Conservation (phyloP, 2,329 filamentous ascomycete genomes). For the Chalaropsis ovoidea region DNA sequence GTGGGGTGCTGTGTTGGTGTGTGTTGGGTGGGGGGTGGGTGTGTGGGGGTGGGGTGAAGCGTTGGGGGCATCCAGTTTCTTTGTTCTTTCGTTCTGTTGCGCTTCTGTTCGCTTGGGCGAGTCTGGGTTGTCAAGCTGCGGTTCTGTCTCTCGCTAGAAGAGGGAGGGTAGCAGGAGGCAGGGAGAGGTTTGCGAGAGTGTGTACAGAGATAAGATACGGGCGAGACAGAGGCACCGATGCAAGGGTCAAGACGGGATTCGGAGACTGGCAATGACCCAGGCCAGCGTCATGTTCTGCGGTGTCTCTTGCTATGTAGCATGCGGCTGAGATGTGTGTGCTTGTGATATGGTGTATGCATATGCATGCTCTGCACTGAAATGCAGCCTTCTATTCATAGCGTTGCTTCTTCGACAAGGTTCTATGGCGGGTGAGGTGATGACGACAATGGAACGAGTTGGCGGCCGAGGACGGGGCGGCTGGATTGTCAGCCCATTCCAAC, state of each 20-base stretch:
- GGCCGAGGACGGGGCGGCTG: background rate
- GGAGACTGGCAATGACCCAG: no score
- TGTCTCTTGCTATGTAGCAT: background rate
- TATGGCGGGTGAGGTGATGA: background rate
- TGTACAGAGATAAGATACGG: background rate
- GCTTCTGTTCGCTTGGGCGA: background rate
- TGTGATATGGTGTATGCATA: slow-evolving; percentile 3
- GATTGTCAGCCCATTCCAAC: background rate
- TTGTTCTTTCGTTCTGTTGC: background rate
- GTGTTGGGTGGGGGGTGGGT: no score
- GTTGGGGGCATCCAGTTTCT: background rate
- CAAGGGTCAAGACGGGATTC: no score
- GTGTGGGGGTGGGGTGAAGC: no score
- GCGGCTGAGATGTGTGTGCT: background rate
- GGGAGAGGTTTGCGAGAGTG: background rate
- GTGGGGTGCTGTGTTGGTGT: no score
- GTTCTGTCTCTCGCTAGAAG: background rate
- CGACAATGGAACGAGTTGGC: background rate
- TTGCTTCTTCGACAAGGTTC: background rate
- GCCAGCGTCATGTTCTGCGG: no score
- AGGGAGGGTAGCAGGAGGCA: background rate
- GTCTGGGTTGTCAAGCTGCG: background rate
- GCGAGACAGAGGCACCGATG: background rate
- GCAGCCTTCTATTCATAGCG: slow-evolving; percentile 4
- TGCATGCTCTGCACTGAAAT: slow-evolving; percentile 2